Evolutionary conservation across 305 asterid species (phyloP), one percentile per base, ranked within the genome.

Genomic region (Andrographis paniculata): DNA sequence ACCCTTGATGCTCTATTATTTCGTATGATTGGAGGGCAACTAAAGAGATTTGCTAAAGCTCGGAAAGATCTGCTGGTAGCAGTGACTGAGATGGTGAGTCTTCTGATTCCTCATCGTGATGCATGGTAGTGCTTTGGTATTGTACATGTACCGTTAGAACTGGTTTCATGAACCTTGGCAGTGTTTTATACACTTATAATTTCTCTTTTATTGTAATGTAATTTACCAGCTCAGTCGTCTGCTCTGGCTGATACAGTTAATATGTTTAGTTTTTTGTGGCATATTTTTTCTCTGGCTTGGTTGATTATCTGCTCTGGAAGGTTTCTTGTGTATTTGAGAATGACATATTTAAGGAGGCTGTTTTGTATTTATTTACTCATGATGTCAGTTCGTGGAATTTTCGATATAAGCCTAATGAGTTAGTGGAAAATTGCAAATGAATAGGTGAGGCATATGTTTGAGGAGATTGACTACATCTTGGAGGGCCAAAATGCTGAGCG

Each of bases 401-500:
- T 33, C n/a, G 2, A 7, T 13, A 6, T 13, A 33, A 33, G 9
- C n/a, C n/a, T 33, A 33, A 33, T 33, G 9, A 33, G 38, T 33
- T 33, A 2, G 4, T 33, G 11, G 14, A 33, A 33, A 2, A 14
- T 40, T 31, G 9, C 17, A 51, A 60, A 35, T 72, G 67, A 66
- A 62, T 54, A 87, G 96, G 93, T 87, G 72, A 78, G 96, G 50
- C 96, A 80, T 55, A 87, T 87, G 96, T 87, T 87, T 38, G 80
- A 87, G 42, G 99, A 91, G 79, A 91, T 91, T 67, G 99, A 91
- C 73, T 91, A 91, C 72, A 70, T 86, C 58, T 62, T 83, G 78
- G 99, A 91, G 76, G 99, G 87, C 60, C 78, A 83, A 65, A 86
- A 91, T 69, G 95, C 96, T 45, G 96, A 86, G 74, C 94, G 96